A percentile compares a stretch with the other conserved stretches of the same genome.
phyloP scores from a whole-genome alignment of 2,329 filamentous ascomycete genomes.

The Dactylellina parvicollis region DNA sequence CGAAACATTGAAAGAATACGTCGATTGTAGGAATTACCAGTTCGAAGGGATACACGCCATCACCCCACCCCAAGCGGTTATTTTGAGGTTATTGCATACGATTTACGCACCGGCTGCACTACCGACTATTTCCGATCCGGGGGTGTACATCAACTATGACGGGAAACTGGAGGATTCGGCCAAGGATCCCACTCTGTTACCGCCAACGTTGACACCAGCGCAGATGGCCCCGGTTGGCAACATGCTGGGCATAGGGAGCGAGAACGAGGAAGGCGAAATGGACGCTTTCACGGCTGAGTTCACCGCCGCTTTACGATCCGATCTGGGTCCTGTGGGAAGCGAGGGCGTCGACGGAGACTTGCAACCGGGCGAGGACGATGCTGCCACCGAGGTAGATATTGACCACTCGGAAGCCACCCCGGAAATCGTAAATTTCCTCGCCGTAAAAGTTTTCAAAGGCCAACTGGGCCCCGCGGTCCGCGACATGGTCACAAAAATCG shows the following conservation, averaged over 20 bases:
- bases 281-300: slow-evolving; percentile 48
- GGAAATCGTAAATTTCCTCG: slow-evolving; percentile 51
- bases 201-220: not conserved
- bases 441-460: slow-evolving; percentile 48
- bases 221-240: not conserved
- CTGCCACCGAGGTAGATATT: slow-evolving; percentile 48
- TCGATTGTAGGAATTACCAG: slow-evolving; percentile 50
- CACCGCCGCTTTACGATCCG: slow-evolving; percentile 34
- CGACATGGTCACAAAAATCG: slow-evolving; percentile 52
- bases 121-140: slow-evolving; percentile 49
- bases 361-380: slow-evolving; percentile 29
- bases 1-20: slow-evolving; percentile 58
- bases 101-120: slow-evolving; percentile 48
- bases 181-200: slow-evolving; percentile 13
- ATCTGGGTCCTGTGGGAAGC: slow-evolving; percentile 15
- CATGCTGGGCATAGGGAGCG: not conserved
- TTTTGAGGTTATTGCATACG: slow-evolving; percentile 44
- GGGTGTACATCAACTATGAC: slow-evolving; percentile 49
- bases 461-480: slow-evolving; percentile 47
- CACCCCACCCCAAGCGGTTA: slow-evolving; percentile 47
- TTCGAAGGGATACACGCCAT: slow-evolving; percentile 51
- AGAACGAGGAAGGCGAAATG: slow-evolving; percentile 39
- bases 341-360: not conserved
- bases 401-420: slow-evolving; percentile 50
- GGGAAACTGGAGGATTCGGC: slow-evolving; percentile 37